Evolutionary conservation across 2,329 filamentous ascomycete species (phyloP), one percentile per base, ranked within the genome.

Genomic region (Pseudopyricularia javanii): DNA sequence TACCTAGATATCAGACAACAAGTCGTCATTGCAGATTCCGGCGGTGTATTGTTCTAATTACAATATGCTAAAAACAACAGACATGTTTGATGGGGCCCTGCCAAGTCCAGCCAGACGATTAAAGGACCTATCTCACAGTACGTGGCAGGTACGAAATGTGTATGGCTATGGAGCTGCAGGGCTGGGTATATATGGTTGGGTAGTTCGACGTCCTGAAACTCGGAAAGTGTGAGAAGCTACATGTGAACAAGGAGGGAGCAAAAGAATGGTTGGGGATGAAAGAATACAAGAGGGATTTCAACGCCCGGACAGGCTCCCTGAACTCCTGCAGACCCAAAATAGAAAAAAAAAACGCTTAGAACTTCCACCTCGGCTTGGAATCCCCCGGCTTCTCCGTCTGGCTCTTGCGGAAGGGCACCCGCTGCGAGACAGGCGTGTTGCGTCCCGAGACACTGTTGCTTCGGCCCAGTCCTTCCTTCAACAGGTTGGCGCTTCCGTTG

Each of bases 291-390:
- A 43, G 20, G 2, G n/a, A 43, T n/a, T 11, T 3, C n/a, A 22
- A 12, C 20, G 24, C 37, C 24, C 17, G 3, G 24, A 43, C 14
- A 20, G 24, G 17, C 37, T 22, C 24, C 8, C 32, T 33, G 3
- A 8, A 22, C 9, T n/a, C n/a, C 24, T n/a, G 17, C 4, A 43
- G n/a, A n/a, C n/a, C n/a, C n/a, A n/a, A n/a, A 22, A n/a, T 22
- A 43, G 17, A 4, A 9, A 11, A 49, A 28, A 15, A 14, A 34
- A 6, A 7, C 9, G 7, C 26, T 62, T 52, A 72, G 53, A 60
- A 68, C 52, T 73, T 70, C 77, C 77, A 80, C 54, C 72, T 70
- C 14, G 76, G 77, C 60, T 71, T 76, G 49, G 56, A 59, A 45
- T 74, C 72, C 55, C 68, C 71, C 2, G 60, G 50, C 26, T 70